Base-by-base conservation (phyloP, 2,329 filamentous ascomycete species). In the Aspergillaceae sp. region DNA sequence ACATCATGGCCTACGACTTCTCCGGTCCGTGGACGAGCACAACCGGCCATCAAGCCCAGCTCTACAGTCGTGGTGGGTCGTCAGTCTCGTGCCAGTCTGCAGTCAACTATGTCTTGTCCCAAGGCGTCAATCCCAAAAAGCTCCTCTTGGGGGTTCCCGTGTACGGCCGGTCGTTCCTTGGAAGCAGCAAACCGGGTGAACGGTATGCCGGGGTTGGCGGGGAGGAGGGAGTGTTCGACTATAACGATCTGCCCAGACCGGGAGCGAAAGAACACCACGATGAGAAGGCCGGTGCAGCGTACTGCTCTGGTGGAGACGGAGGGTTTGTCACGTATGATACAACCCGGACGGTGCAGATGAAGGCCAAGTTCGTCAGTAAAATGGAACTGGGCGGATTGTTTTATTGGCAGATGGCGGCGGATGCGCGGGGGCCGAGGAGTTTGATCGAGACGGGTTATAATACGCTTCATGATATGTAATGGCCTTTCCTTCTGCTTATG, bases 311-410 rank as follows among this genome's bases (percentile, higher is more conserved):
- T 4, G 81, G 77, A 1, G 85, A 88, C 56, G 84, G 84, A 3
- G 86, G 85, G 0, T 90, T 89, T 54, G 79, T 91, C 37, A 84
- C 79, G 2, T 92, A 91, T 62, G 87, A 92, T 64, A 89, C 84
- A 53, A 80, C 83, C 3, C 78, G 83, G 38, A 89, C 86, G 2
- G 86, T 91, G 32, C 76, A 77, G 64, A 77, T 82, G 63, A 92
- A 92, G 68, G 87, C 84, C 1, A 70, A 74, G 5, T 91, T 83
- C 62, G 86, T 82, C 63, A 83, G 80, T 57, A 77, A 84, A 56
- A 82, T 83, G 56, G 77, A 78, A 29, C 70, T 92, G 11, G 86
- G 82, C 29, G 87, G 87, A 0, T 67, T 92, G 6, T 91, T 89
- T 63, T 92, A 90, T 65, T 90, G 84, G 84, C 82, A 84, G 44